phyloP scores from a whole-genome alignment of 345 rosid species.

The Litchi chinensis region DNA sequence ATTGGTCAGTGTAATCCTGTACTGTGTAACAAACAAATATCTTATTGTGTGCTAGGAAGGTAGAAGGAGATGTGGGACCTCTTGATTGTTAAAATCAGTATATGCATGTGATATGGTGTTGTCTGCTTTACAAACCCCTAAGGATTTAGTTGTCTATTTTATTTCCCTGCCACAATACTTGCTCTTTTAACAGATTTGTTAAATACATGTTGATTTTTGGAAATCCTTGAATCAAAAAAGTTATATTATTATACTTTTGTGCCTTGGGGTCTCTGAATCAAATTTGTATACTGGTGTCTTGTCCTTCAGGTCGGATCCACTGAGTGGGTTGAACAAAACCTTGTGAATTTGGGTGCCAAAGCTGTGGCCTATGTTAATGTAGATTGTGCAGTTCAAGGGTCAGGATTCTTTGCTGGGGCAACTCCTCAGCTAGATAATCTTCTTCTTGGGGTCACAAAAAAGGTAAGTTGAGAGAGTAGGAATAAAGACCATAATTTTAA shows the following conservation, averaged over 20 bases:
- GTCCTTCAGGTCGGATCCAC: conserved; percentile 76
- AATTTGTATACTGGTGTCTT: conserved; percentile 4
- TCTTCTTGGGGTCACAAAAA: conserved; percentile 67
- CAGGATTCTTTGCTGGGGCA: conserved; percentile 80
- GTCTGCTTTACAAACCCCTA: not conserved
- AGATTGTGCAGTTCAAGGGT: conserved; percentile 99
- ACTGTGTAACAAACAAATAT: not conserved
- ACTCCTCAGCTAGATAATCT: conserved; percentile 90
- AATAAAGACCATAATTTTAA: not conserved
- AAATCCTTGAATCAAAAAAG: not conserved
- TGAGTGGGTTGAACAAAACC: conserved; percentile 96
- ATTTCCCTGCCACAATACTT: not conserved
- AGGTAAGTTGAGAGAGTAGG: conserved; percentile 40
- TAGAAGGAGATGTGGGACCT: not conserved
- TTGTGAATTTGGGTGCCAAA: conserved; percentile 75
- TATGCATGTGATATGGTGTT: not conserved
- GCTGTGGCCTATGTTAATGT: conserved; percentile 92
- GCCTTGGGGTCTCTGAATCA: conserved; percentile 1
- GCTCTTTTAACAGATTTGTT: not conserved
- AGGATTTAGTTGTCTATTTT: not conserved
- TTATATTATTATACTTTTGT: not conserved
- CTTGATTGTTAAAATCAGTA: not conserved
- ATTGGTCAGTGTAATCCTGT: not conserved
- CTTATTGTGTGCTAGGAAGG: not conserved
- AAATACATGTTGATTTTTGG: not conserved